phyloP scores from a whole-genome alignment of 192 early-diverging fungal species.

The Obelidium mucronatum region DNA sequence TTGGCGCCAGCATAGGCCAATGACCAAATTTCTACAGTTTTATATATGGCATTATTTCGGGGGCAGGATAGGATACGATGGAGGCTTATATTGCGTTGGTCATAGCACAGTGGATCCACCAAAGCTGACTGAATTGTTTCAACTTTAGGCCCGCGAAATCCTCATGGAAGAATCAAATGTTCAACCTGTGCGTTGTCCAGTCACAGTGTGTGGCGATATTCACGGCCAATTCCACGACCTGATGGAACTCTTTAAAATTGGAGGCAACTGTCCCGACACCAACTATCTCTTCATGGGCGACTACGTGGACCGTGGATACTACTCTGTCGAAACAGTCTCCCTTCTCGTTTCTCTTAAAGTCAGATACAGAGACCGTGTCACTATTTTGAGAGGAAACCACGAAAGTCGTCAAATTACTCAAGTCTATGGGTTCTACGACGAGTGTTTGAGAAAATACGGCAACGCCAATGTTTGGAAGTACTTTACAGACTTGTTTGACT shows the following conservation, averaged over 20 bases:
- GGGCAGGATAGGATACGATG: too few relatives aligned
- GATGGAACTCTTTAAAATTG: slow-evolving; percentile 91
- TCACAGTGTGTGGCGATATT: slow-evolving; percentile 98
- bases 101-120: too few relatives aligned
- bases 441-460: slow-evolving; percentile 95
- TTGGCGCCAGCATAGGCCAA: too few relatives aligned
- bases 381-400: slow-evolving; percentile 93
- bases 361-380: slow-evolving; percentile 92
- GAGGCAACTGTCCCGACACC: slow-evolving; percentile 94
- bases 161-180: slow-evolving; percentile 97
- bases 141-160: slow-evolving; percentile 98
- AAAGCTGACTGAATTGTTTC: too few relatives aligned
- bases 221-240: slow-evolving; percentile 98
- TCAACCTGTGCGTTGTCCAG: slow-evolving; percentile 93
- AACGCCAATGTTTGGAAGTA: slow-evolving; percentile 97
- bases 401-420: slow-evolving; percentile 96
- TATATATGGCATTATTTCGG: too few relatives aligned
- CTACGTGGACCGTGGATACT: slow-evolving; percentile 96
- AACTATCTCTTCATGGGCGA: slow-evolving; percentile 99
- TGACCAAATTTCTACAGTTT: too few relatives aligned
- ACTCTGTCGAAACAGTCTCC: slow-evolving; percentile 97
- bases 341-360: slow-evolving; percentile 94
- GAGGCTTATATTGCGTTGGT: too few relatives aligned
- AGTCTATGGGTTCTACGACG: slow-evolving; percentile 99
- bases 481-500: slow-evolving; percentile 98